These are phyloP conservation scores for Phalaenopsis aphrodite DNA, from an alignment of 106 monocot genomes.

Conservation along the genomic window DNA sequence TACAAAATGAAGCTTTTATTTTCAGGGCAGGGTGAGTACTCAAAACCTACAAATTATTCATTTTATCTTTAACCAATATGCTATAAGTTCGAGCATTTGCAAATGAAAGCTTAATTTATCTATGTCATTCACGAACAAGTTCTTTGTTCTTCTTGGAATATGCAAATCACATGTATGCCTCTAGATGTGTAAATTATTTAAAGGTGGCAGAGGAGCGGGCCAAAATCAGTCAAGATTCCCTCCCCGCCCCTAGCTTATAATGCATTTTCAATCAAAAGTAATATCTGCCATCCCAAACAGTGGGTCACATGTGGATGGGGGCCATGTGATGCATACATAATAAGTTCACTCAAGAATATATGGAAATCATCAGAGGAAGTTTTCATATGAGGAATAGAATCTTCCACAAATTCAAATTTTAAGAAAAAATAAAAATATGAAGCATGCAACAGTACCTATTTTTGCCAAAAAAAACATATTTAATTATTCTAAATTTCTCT, in stretches of 20 bases:
- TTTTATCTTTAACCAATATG: no score
- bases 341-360: not conserved
- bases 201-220: not conserved
- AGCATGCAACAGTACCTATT: not conserved
- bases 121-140: not conserved
- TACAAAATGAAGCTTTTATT: no score
- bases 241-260: not conserved
- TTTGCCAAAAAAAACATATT: not conserved
- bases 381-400: slow-evolving; percentile 5
- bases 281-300: not conserved
- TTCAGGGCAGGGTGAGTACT: no score
- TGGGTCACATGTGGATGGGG: not conserved
- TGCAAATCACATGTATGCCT: not conserved
- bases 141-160: not conserved
- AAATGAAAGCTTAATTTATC: no score
- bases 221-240: not conserved
- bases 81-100: no score
- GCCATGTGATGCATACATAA: not conserved
- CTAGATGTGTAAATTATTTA: not conserved
- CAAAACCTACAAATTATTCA: no score
- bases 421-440: no score
- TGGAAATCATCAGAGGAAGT: not conserved
- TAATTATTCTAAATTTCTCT: not conserved
- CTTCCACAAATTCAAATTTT: not conserved
- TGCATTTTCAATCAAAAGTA: not conserved